phyloP scores from a whole-genome alignment of 768 basidiomycete genomes.

The Panus rudis region DNA sequence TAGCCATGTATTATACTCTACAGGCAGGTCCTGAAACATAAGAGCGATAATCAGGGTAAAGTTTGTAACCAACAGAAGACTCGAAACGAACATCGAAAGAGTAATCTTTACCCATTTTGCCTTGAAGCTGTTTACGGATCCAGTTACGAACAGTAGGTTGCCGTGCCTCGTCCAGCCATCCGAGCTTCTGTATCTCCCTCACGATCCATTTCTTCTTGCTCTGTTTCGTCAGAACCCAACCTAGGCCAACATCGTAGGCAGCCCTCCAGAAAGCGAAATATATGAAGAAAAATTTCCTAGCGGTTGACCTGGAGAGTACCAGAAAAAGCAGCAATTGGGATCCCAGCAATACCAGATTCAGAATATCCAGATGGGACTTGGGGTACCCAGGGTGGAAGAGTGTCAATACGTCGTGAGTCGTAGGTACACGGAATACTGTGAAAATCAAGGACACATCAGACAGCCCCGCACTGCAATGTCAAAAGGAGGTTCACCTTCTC shows the following conservation, averaged over 20 bases:
- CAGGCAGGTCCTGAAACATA: conserved; percentile 63
- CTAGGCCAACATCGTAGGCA: conserved; percentile 89
- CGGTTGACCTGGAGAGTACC: conserved; percentile 46
- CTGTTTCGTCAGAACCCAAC: conserved; percentile 91
- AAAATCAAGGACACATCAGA: conserved; percentile 3
- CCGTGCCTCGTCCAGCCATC: conserved; percentile 81
- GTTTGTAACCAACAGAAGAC: conserved; percentile 4
- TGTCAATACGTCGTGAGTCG: conserved; percentile 86
- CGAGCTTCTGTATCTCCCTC: conserved; percentile 62
- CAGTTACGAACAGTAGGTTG: conserved; percentile 63
- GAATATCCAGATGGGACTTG: conserved; percentile 83
- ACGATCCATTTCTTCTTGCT: conserved; percentile 96
- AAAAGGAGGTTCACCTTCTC: conserved; percentile 46
- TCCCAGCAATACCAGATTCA: conserved; percentile 76
- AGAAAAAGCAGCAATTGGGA: conserved; percentile 72
- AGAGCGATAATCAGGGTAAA: conserved; percentile 4
- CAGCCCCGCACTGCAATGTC: not conserved
- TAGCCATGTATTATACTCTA: conserved; percentile 96
- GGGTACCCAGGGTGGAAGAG: conserved; percentile 77
- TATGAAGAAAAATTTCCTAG: conserved; percentile 69
- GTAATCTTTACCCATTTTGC: conserved; percentile 94
- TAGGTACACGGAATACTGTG: conserved; percentile 86
- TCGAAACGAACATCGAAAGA: conserved; percentile 70
- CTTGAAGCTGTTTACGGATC: conserved; percentile 80
- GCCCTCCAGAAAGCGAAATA: conserved; percentile 93